These are phyloP conservation scores for Quercus gilva DNA, from an alignment of 306 rosid species.

Conservation along the genomic window DNA sequence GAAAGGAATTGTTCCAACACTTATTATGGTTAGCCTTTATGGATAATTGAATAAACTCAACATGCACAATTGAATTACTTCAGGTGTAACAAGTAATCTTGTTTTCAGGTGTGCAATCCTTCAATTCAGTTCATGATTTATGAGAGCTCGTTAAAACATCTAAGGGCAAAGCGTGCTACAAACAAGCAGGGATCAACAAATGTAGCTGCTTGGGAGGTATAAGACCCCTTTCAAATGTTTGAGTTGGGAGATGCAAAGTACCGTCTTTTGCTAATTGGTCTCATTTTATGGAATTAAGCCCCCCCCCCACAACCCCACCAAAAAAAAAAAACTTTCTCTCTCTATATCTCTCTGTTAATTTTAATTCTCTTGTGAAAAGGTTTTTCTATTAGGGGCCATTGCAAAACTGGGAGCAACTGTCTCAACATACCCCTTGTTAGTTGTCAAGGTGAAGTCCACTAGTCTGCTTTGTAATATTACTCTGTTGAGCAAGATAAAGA, in stretches of 20 bases:
- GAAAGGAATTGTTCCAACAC: conserved; percentile 85
- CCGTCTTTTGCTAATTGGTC: neutral
- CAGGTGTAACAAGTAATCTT: conserved; percentile 16
- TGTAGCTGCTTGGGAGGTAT: conserved; percentile 67
- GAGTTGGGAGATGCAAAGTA: neutral
- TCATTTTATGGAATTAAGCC: neutral
- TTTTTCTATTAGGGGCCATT: conserved; percentile 70
- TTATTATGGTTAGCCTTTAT: conserved; percentile 64
- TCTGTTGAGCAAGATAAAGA: neutral
- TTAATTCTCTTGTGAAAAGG: conserved; percentile 40
- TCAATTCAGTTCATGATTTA: conserved; percentile 84
- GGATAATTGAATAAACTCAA: conserved; percentile 5
- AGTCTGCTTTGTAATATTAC: conserved; percentile 8
- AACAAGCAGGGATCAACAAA: conserved; percentile 44
- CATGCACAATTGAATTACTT: neutral
- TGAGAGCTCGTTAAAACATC: conserved; percentile 61
- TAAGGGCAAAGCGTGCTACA: conserved; percentile 51
- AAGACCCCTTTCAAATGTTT: conserved; percentile 9
- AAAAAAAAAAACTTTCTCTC: neutral
- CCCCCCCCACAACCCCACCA: too few species aligned
- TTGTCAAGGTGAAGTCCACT: conserved; percentile 65
- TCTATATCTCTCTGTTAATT: neutral
- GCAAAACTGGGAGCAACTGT: conserved; percentile 90
- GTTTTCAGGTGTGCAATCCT: conserved; percentile 76
- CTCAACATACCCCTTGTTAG: conserved; percentile 69